A percentile compares a stretch with the other conserved stretches of the same genome.
These are phyloP conservation scores for Strobilomyces confusus DNA, from an alignment of 768 basidiomycete species.

Conservation along the genomic window DNA sequence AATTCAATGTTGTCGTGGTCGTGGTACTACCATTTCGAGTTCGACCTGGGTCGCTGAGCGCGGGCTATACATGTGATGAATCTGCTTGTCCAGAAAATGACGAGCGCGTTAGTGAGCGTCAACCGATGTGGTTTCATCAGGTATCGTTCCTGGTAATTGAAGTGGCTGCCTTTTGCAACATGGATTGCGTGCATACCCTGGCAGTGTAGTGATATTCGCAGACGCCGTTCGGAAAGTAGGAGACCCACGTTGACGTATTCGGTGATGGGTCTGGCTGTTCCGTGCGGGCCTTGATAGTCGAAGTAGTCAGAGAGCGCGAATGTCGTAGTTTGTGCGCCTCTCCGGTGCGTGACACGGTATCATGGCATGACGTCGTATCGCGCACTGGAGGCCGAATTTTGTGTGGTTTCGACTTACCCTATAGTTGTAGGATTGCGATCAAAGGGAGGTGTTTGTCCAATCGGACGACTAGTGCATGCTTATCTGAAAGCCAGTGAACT, in stretches of 20 bases:
- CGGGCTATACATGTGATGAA: constrained; percentile 89
- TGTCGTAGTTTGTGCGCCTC: constrained; percentile 41
- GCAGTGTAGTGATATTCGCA: constrained; percentile 97
- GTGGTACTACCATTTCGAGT: constrained; percentile 85
- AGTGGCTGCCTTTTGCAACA: not conserved
- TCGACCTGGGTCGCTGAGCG: constrained; percentile 86
- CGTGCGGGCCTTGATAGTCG: constrained; percentile 66
- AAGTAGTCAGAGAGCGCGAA: constrained; percentile 77
- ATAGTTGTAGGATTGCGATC: no score
- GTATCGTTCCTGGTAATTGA: constrained; percentile 87
- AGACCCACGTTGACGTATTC: constrained; percentile 73
- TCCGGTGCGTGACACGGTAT: no score
- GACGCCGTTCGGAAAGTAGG: constrained; percentile 93
- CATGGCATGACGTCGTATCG: no score
- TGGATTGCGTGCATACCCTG: constrained; percentile 59
- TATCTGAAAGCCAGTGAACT: no score
- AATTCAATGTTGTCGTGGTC: constrained; percentile 96
- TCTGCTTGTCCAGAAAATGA: constrained; percentile 93
- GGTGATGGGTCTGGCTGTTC: constrained; percentile 72
- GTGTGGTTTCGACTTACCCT: no score
- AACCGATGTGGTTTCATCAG: constrained; percentile 98
- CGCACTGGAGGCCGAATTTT: no score
- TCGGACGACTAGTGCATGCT: no score
- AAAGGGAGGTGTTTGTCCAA: no score
- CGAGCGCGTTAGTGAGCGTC: constrained; percentile 93